Evolutionary conservation across 2,329 filamentous ascomycete species (phyloP).

Genomic region (Claviceps lovelessii): DNA sequence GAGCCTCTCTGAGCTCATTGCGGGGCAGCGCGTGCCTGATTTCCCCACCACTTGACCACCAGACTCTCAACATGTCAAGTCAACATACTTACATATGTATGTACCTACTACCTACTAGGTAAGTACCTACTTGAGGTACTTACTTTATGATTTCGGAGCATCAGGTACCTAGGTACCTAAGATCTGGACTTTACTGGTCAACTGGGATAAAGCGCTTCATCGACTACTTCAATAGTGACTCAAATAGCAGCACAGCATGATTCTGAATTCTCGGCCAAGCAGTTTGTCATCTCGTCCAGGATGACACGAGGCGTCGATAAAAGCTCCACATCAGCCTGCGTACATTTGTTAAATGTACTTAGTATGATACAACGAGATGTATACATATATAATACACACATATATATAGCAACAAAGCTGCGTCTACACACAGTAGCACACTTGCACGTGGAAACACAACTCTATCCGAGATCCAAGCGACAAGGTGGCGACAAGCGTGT

Average conservation of each 20-base stretch:
- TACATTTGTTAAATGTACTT: not conserved
- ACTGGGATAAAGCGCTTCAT: no score
- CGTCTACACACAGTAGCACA: not conserved
- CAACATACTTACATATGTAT: no score
- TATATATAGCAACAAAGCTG: not conserved
- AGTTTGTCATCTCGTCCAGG: not conserved
- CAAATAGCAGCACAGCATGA: no score
- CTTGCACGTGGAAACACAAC: not conserved
- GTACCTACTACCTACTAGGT: no score
- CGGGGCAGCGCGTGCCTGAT: not conserved
- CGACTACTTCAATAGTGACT: no score
- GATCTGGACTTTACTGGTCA: no score
- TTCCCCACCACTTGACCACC: not conserved
- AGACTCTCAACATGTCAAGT: no score
- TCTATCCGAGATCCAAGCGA: slow-evolving; percentile 1
- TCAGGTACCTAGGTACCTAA: no score
- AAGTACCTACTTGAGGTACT: no score
- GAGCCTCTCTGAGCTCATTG: not conserved
- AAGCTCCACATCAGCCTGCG: not conserved
- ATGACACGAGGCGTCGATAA: not conserved
- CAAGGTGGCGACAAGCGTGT: not conserved
- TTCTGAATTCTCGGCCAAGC: not conserved
- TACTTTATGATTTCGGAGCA: no score
- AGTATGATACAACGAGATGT: not conserved
- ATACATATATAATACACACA: not conserved